A percentile compares a stretch with the other conserved stretches of the same genome.
These are phyloP conservation scores for Penicillium paneum DNA, from an alignment of 2,329 filamentous ascomycete genomes.

Conservation along the genomic window DNA sequence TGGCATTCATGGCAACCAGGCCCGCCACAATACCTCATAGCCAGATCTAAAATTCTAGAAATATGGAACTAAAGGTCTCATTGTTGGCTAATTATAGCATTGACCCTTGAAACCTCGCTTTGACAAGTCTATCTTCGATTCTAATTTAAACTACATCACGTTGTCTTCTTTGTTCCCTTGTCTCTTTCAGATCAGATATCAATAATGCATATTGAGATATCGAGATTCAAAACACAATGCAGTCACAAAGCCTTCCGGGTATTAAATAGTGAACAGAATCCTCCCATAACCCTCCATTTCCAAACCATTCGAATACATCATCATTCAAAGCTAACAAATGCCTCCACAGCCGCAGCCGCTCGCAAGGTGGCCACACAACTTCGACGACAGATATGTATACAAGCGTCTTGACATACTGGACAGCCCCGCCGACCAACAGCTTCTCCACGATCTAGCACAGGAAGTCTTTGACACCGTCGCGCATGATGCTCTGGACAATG, in stretches of 20 bases:
- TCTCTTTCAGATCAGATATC: background rate
- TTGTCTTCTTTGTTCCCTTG: background rate
- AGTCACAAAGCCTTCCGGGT: background rate
- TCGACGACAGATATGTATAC: background rate
- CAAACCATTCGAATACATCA: background rate
- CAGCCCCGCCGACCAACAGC: background rate
- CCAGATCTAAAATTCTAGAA: background rate
- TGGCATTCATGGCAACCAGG: background rate
- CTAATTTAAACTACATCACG: background rate
- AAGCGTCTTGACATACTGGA: background rate
- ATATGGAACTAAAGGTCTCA: background rate
- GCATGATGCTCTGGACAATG: rapidly evolving
- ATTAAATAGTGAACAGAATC: background rate
- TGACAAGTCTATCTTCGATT: background rate
- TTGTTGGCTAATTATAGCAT: background rate
- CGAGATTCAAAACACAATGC: background rate
- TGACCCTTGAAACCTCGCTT: background rate
- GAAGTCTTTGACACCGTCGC: background rate
- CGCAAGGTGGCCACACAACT: background rate
- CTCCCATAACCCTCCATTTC: background rate
- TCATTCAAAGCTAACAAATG: background rate
- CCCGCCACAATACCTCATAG: background rate
- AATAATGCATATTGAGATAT: background rate
- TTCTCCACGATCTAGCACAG: background rate
- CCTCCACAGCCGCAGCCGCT: background rate